Conservation (phyloP, 179 eudicot species). For the Beta corolliflora region DNA sequence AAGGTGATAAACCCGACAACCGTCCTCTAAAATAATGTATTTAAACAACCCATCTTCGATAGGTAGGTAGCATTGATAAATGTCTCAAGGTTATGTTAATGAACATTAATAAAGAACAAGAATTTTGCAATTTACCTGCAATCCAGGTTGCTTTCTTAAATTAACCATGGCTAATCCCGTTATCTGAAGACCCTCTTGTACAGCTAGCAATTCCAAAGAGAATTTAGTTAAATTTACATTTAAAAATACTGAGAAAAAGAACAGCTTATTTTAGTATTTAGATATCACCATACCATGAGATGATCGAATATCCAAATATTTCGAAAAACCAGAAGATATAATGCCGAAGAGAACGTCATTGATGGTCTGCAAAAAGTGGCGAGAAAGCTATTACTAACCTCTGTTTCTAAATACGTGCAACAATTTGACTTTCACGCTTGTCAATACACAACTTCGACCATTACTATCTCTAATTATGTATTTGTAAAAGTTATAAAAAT, state of each 20-base stretch:
- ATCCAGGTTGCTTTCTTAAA: constrained; percentile 53
- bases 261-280: not conserved
- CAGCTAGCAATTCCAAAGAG: constrained; percentile 26
- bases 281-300: constrained; percentile 38
- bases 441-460: too few relatives aligned
- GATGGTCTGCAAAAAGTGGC: constrained; percentile 50
- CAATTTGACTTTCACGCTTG: too few relatives aligned
- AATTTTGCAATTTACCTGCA: constrained; percentile 42
- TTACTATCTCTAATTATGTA: too few relatives aligned
- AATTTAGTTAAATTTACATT: not conserved
- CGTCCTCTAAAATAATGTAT: too few relatives aligned
- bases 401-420: too few relatives aligned
- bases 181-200: constrained; percentile 52
- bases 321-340: constrained; percentile 59
- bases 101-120: too few relatives aligned
- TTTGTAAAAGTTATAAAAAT: too few relatives aligned
- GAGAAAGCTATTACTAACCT: not conserved
- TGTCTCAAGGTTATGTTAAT: not conserved
- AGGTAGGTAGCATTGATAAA: too few relatives aligned
- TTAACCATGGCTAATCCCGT: constrained; percentile 76
- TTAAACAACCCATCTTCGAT: not conserved
- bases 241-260: not conserved
- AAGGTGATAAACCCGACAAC: too few relatives aligned
- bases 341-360: constrained; percentile 77
- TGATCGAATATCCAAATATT: constrained; percentile 49